These are phyloP conservation scores for Ceratobasidium sp. DNA, from an alignment of 1,284 basidiomycete species.

Conservation along the genomic window DNA sequence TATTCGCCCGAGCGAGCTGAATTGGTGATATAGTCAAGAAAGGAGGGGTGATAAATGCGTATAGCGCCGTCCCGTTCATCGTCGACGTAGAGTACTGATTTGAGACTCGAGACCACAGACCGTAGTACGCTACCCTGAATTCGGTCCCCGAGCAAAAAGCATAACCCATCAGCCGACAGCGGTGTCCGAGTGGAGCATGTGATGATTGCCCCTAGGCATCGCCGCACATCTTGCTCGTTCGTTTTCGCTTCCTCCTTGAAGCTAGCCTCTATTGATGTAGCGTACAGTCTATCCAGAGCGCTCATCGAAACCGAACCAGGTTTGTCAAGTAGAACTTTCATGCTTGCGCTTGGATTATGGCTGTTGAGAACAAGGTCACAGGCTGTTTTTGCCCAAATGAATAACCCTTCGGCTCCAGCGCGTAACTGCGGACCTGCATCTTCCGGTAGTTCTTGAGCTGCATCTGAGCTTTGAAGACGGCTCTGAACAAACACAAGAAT, in stretches of 20 bases:
- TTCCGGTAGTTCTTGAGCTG: background rate
- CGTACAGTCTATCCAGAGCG: background rate
- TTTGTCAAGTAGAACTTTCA: background rate
- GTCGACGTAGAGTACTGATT: background rate
- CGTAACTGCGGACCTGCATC: background rate
- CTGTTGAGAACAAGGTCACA: background rate
- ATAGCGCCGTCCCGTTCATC: background rate
- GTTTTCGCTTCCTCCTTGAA: background rate
- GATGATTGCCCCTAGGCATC: slow-evolving; percentile 1
- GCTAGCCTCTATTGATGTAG: background rate
- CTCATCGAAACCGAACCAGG: too few species aligned
- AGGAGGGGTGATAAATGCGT: background rate
- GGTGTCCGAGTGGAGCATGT: background rate
- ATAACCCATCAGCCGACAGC: background rate
- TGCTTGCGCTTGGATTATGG: background rate
- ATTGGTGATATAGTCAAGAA: background rate
- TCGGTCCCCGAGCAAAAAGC: background rate
- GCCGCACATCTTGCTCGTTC: background rate
- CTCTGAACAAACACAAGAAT: background rate
- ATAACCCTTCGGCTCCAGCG: slow-evolving; percentile 17
- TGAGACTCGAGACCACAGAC: background rate
- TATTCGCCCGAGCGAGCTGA: too few species aligned
- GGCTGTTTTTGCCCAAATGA: slow-evolving; percentile 36
- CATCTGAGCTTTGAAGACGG: background rate
- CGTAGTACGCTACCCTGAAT: background rate